These are phyloP conservation scores for Litchi chinensis DNA, from an alignment of 345 rosid species.

Conservation along the genomic window DNA sequence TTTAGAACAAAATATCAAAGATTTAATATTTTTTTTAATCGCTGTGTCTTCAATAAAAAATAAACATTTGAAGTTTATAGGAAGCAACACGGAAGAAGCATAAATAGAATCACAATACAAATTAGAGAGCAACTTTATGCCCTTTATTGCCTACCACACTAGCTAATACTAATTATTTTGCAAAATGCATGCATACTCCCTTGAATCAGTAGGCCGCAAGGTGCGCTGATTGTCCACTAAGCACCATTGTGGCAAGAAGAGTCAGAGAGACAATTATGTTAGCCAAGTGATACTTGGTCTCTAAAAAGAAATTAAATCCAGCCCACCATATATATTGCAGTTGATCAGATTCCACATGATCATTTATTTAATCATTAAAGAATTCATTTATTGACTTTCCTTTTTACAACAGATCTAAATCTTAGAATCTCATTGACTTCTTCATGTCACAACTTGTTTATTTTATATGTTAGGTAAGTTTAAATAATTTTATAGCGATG, in stretches of 20 bases:
- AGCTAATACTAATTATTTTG: not conserved
- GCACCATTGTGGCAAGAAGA: constrained; percentile 13
- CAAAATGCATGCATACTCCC: not conserved
- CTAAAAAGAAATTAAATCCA: constrained; percentile 13
- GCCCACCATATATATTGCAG: constrained; percentile 17
- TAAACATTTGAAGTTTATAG: not conserved
- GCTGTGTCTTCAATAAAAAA: not conserved
- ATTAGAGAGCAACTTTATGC: not conserved
- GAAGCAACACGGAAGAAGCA: not conserved
- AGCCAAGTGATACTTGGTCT: constrained; percentile 24
- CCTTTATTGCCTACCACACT: not conserved
- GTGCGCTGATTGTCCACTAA: constrained; percentile 23
- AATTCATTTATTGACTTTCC: constrained; percentile 33
- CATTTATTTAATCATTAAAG: constrained; percentile 11
- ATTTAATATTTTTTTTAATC: too few relatives aligned
- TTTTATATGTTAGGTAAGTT: constrained; percentile 9
- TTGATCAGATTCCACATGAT: constrained; percentile 39
- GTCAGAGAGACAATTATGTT: constrained; percentile 24
- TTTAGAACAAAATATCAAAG: too few relatives aligned
- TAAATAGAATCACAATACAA: not conserved
- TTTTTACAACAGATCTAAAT: constrained; percentile 40
- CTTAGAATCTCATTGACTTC: constrained; percentile 50
- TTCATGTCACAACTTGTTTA: not conserved
- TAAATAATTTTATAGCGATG: not conserved
- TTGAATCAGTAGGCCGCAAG: not conserved